These are phyloP conservation scores for Anacardium occidentale DNA, from an alignment of 345 rosid genomes.

Conservation along the genomic window DNA sequence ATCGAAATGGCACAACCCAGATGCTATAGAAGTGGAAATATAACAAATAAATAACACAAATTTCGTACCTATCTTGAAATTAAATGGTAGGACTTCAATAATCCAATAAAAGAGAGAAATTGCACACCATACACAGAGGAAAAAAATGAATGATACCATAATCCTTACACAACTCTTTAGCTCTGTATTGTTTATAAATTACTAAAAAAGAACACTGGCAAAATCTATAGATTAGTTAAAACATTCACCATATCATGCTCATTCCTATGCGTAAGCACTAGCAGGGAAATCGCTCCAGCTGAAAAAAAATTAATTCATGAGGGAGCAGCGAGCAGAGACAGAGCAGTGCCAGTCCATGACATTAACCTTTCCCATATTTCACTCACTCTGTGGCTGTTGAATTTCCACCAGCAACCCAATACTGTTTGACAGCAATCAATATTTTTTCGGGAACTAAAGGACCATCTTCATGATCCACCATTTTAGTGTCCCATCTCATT, in stretches of 20 bases:
- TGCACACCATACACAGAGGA: background rate
- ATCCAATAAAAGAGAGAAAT: background rate
- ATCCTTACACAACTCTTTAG: slow-evolving; percentile 10
- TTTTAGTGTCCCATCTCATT: slow-evolving; percentile 93
- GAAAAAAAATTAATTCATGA: slow-evolving; percentile 29
- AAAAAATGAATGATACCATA: background rate
- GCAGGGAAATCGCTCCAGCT: slow-evolving; percentile 29
- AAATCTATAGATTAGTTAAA: background rate
- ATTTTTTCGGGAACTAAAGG: slow-evolving; percentile 91
- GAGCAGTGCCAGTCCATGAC: background rate
- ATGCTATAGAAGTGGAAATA: background rate
- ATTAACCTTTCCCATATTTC: background rate
- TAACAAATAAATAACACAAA: background rate
- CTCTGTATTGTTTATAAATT: slow-evolving; percentile 12
- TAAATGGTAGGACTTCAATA: background rate
- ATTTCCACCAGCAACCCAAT: slow-evolving; percentile 80
- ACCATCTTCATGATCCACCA: slow-evolving; percentile 99
- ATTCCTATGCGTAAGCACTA: slow-evolving; percentile 15
- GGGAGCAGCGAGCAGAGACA: background rate
- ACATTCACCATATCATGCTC: background rate
- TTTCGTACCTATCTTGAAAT: background rate
- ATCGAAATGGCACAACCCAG: too few species aligned
- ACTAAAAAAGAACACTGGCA: slow-evolving; percentile 7
- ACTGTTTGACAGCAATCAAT: slow-evolving; percentile 90
- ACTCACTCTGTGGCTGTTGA: slow-evolving; percentile 53